Evolutionary conservation across 78 protist genomes (phyloP).

Genomic region (Dictyostelium brefeldianum): DNA sequence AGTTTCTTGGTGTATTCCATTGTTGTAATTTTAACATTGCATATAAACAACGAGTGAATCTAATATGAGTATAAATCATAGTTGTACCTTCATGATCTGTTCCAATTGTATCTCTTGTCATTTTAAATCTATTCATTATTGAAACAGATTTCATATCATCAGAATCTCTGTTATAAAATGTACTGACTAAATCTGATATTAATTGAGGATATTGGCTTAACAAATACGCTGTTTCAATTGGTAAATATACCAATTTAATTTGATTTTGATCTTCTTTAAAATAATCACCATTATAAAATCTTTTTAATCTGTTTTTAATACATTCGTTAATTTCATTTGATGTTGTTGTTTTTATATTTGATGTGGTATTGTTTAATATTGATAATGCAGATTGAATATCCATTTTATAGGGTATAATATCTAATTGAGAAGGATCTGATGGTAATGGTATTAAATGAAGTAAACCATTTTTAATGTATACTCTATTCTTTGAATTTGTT

Average conservation of each 20-base stretch:
- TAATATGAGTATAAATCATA: neutral
- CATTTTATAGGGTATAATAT: constrained; percentile 43
- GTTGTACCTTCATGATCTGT: neutral
- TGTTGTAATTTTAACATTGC: constrained; percentile 39
- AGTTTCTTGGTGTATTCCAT: constrained; percentile 46
- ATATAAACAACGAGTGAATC: constrained; percentile 54
- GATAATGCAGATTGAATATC: constrained; percentile 17
- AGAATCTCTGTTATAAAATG: constrained; percentile 45
- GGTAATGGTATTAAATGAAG: constrained; percentile 80
- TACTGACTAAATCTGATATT: neutral
- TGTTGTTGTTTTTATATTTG: constrained; percentile 3
- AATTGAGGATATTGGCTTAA: constrained; percentile 43
- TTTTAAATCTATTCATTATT: constrained; percentile 42
- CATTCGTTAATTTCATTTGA: neutral
- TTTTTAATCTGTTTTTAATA: constrained; percentile 11
- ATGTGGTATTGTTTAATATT: neutral
- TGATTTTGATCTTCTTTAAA: constrained; percentile 27
- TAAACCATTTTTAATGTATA: constrained; percentile 48
- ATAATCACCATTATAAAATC: constrained; percentile 37
- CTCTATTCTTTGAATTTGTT: constrained; percentile 56
- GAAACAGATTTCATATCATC: constrained; percentile 48
- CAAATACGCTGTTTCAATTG: constrained; percentile 30
- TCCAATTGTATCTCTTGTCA: neutral
- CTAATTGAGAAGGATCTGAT: constrained; percentile 48
- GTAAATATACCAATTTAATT: neutral